phyloP scores from a whole-genome alignment of 1,139 yeast species.

The Kodamaea ohmeri region DNA sequence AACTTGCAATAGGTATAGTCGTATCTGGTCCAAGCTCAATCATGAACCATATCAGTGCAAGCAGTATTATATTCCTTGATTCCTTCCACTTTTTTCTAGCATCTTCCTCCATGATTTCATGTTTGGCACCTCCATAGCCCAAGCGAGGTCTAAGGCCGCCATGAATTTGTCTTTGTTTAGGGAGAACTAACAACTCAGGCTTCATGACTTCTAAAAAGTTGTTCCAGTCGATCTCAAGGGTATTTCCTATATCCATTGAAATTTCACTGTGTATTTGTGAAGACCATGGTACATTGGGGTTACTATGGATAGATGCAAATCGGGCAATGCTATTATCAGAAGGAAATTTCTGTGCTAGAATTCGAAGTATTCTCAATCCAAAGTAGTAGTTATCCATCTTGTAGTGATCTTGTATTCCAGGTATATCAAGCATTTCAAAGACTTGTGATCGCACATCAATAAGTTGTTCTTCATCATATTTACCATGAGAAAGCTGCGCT shows the following conservation, averaged over 20 bases:
- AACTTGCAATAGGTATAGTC: constrained; percentile 43
- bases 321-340: not conserved
- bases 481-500: no score
- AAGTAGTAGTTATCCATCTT: constrained; percentile 4
- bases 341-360: not conserved
- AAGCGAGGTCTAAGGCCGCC: constrained; percentile 29
- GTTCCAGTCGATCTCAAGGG: constrained; percentile 11
- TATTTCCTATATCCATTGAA: constrained; percentile 10
- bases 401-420: no score
- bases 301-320: constrained; percentile 22
- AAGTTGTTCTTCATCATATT: no score
- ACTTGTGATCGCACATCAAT: no score
- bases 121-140: constrained; percentile 25
- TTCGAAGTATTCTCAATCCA: constrained; percentile 4
- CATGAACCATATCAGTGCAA: constrained; percentile 32
- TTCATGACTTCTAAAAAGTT: constrained; percentile 7
- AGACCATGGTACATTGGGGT: constrained; percentile 35
- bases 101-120: constrained; percentile 23
- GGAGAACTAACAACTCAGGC: constrained; percentile 8
- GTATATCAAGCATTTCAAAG: no score
- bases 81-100: constrained; percentile 33
- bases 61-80: constrained; percentile 20
- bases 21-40: constrained; percentile 18
- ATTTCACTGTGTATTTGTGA: constrained; percentile 16
- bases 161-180: constrained; percentile 11